A percentile compares a stretch with the other conserved stretches of the same genome.
Conservation (phyloP, 192 early-diverging fungal species). For the Entrophospora sp. region DNA sequence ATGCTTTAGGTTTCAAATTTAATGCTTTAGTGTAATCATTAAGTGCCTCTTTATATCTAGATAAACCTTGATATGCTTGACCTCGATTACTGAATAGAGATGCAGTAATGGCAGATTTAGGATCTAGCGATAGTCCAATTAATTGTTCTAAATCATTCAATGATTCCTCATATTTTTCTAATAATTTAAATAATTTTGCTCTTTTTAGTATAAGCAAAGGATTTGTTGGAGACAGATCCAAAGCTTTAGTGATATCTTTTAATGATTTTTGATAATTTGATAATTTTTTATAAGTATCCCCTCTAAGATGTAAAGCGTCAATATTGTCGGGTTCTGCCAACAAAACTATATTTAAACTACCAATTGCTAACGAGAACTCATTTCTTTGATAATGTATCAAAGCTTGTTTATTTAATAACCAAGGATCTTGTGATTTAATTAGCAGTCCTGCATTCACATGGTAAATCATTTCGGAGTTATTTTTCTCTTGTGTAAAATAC, state of each 20-base stretch:
- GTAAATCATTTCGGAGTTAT: neutral
- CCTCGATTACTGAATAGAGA: too few species aligned
- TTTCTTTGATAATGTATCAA: neutral
- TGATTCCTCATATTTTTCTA: neutral
- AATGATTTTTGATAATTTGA: too few species aligned
- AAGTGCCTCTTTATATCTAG: constrained; percentile 2
- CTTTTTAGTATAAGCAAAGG: neutral
- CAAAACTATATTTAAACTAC: neutral
- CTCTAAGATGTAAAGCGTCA: neutral
- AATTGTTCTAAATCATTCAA: neutral
- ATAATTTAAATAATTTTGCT: neutral
- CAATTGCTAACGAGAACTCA: neutral
- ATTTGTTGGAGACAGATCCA: neutral
- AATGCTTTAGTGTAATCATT: constrained; percentile 8
- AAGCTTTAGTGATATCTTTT: too few species aligned
- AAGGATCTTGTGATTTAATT: neutral
- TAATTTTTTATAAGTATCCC: neutral
- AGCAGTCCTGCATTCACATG: neutral
- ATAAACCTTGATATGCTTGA: neutral
- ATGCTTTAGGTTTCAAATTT: neutral
- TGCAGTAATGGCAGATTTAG: neutral
- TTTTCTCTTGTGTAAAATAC: neutral
- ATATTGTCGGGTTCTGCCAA: neutral
- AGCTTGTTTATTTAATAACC: neutral
- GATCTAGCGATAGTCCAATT: neutral